A percentile compares a stretch with the other conserved stretches of the same genome.
These are phyloP conservation scores for Paracoccidioides brasiliensis DNA, from an alignment of 2,329 filamentous ascomycete species.

Conservation along the genomic window DNA sequence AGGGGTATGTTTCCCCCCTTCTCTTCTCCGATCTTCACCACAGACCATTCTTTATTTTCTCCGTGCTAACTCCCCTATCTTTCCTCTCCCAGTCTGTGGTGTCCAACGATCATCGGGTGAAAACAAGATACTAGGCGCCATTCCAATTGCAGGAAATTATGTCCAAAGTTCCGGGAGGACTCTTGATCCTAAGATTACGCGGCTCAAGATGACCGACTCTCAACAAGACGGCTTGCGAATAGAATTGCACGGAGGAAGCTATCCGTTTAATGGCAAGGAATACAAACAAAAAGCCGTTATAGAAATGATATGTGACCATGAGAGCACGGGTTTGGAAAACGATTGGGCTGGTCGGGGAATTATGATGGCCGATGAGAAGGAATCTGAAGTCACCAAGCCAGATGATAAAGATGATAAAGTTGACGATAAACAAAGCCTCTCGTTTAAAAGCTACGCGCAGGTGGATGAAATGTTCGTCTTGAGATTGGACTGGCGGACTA, in stretches of 20 bases:
- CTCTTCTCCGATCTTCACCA: neutral
- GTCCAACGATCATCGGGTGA: slow-evolving; percentile 8
- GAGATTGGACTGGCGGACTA: slow-evolving; percentile 72
- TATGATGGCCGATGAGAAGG: slow-evolving; percentile 16
- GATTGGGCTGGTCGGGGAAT: slow-evolving; percentile 15
- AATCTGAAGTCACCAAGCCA: slow-evolving; percentile 19
- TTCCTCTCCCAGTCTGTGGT: slow-evolving; percentile 11
- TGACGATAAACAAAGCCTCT: slow-evolving; percentile 45
- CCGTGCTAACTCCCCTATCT: neutral
- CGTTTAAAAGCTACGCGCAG: slow-evolving; percentile 60
- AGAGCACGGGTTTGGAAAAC: slow-evolving; percentile 56
- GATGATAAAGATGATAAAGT: neutral
- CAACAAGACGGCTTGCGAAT: slow-evolving; percentile 59
- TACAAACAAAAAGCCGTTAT: slow-evolving; percentile 59
- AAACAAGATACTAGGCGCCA: slow-evolving; percentile 17
- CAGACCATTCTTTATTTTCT: neutral
- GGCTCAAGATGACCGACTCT: slow-evolving; percentile 49
- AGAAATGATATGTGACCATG: slow-evolving; percentile 67
- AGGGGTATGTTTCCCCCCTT: slow-evolving; percentile 4
- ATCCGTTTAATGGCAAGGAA: slow-evolving; percentile 18
- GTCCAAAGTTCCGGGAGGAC: slow-evolving; percentile 9
- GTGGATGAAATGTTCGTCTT: slow-evolving; percentile 51
- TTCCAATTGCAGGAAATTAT: slow-evolving; percentile 21
- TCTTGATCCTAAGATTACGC: slow-evolving; percentile 46
- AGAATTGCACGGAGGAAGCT: slow-evolving; percentile 46